A percentile compares a stretch with the other conserved stretches of the same genome.
These are phyloP conservation scores for Neonectria magnoliae DNA, from an alignment of 2,329 filamentous ascomycete species.

Conservation along the genomic window DNA sequence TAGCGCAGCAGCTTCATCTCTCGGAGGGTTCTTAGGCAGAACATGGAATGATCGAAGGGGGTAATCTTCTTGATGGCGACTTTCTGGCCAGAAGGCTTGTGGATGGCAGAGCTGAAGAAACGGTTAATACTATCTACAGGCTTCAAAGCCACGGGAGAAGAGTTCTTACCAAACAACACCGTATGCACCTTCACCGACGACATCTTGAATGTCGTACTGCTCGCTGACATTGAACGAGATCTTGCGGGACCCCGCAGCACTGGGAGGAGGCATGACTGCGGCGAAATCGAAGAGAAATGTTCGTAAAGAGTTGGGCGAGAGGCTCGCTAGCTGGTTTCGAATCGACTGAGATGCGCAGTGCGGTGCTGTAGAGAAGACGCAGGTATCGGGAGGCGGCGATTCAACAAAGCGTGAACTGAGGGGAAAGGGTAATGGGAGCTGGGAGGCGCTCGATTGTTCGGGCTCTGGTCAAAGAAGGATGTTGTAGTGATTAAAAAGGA, in stretches of 20 bases:
- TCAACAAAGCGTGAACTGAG: slow-evolving; percentile 28
- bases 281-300: slow-evolving; percentile 16
- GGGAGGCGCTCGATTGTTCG: slow-evolving; percentile 41
- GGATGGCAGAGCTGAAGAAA: slow-evolving; percentile 82
- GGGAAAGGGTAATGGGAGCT: slow-evolving; percentile 34
- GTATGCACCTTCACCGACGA: slow-evolving; percentile 97
- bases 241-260: slow-evolving; percentile 78
- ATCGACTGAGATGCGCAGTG: slow-evolving; percentile 24
- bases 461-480: slow-evolving; percentile 34
- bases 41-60: slow-evolving; percentile 99
- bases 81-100: slow-evolving; percentile 98
- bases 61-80: slow-evolving; percentile 99
- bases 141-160: slow-evolving; percentile 31
- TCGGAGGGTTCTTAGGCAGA: slow-evolving; percentile 93
- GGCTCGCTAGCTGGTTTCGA: slow-evolving; percentile 11
- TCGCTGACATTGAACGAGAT: slow-evolving; percentile 99
- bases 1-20: slow-evolving; percentile 99
- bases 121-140: slow-evolving; percentile 9
- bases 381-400: slow-evolving; percentile 20
- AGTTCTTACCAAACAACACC: slow-evolving; percentile 90
- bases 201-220: slow-evolving; percentile 99
- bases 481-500: slow-evolving; percentile 30
- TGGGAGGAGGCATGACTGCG: slow-evolving; percentile 63
- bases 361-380: slow-evolving; percentile 20
- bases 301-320: slow-evolving; percentile 2